Percentiles rank a stretch among this genome's conserved stretches.
Evolutionary conservation across 2,329 filamentous ascomycete genomes (phyloP).

Genomic region (Ophiocordyceps unilateralis): DNA sequence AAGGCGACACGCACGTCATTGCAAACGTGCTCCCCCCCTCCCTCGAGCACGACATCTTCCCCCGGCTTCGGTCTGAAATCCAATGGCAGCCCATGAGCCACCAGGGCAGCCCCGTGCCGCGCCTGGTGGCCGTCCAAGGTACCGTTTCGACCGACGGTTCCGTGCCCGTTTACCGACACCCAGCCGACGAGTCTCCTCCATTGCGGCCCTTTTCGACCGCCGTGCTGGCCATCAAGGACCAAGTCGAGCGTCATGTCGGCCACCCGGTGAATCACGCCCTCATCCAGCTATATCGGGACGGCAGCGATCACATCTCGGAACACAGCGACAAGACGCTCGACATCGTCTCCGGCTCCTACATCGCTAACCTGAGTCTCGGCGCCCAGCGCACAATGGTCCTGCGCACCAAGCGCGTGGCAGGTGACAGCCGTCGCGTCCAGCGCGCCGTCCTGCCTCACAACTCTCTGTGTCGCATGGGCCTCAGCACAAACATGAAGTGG

Average conservation of each 20-base stretch:
- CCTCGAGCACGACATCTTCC: slow-evolving; percentile 45
- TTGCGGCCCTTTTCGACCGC: slow-evolving; percentile 58
- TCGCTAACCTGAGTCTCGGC: slow-evolving; percentile 88
- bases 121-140: slow-evolving; percentile 81
- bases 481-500: slow-evolving; percentile 70
- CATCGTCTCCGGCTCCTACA: slow-evolving; percentile 62
- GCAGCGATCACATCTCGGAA: slow-evolving; percentile 84
- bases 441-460: slow-evolving; percentile 70
- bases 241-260: slow-evolving; percentile 54
- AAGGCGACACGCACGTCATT: slow-evolving; percentile 65
- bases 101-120: slow-evolving; percentile 76
- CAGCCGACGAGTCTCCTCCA: slow-evolving; percentile 71
- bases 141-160: slow-evolving; percentile 48
- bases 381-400: slow-evolving; percentile 82
- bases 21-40: slow-evolving; percentile 46
- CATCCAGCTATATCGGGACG: slow-evolving; percentile 83
- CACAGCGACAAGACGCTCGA: slow-evolving; percentile 96
- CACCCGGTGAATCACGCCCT: slow-evolving; percentile 81
- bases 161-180: slow-evolving; percentile 87
- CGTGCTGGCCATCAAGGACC: slow-evolving; percentile 48
- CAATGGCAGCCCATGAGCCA: slow-evolving; percentile 87
- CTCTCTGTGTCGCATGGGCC: slow-evolving; percentile 69
- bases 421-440: slow-evolving; percentile 32
- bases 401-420: slow-evolving; percentile 47
- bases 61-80: slow-evolving; percentile 55